Conservation (phyloP, 2,329 filamentous ascomycete species). For the Aspergillus tubingensis region DNA sequence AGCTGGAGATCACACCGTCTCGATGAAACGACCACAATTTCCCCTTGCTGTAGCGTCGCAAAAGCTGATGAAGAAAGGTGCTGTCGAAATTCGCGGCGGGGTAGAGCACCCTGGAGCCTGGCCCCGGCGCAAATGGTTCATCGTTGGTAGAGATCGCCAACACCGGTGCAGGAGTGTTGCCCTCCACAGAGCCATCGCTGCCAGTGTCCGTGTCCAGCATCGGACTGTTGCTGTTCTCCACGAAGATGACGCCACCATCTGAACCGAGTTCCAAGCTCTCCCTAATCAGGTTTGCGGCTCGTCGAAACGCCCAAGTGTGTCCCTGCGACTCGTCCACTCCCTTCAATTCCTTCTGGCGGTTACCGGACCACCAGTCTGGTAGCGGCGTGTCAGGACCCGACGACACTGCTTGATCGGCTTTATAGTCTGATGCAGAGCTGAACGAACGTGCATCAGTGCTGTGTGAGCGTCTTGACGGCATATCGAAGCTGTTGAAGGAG, state of each 20-base stretch:
- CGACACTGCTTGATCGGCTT: slow-evolving; percentile 29
- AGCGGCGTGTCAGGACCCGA: slow-evolving; percentile 32
- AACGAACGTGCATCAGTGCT: slow-evolving; percentile 31
- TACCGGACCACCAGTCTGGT: slow-evolving; percentile 36
- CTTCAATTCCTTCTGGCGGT: slow-evolving; percentile 27
- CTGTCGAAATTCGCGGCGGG: slow-evolving; percentile 36
- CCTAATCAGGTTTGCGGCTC: slow-evolving; percentile 52
- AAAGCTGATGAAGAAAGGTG: slow-evolving; percentile 36
- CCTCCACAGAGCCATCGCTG: slow-evolving; percentile 33
- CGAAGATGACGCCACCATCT: slow-evolving; percentile 50
- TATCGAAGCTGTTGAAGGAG: slow-evolving; percentile 27
- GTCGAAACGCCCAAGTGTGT: slow-evolving; percentile 47
- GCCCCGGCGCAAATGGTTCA: slow-evolving; percentile 37
- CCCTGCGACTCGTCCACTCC: slow-evolving; percentile 37
- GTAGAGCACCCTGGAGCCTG: slow-evolving; percentile 29
- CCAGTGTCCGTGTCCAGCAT: slow-evolving; percentile 31
- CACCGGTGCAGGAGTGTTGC: slow-evolving; percentile 32
- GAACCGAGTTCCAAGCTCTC: slow-evolving; percentile 49
- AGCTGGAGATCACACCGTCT: slow-evolving; percentile 46
- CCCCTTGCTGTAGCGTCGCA: slow-evolving; percentile 50
- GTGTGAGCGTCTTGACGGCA: slow-evolving; percentile 28
- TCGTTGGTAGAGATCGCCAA: slow-evolving; percentile 40
- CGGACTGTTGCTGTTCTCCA: slow-evolving; percentile 34
- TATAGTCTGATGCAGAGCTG: slow-evolving; percentile 31
- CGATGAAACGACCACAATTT: slow-evolving; percentile 53